Base-by-base conservation (phyloP, 345 rosid genomes). In the Triadica sebifera region DNA sequence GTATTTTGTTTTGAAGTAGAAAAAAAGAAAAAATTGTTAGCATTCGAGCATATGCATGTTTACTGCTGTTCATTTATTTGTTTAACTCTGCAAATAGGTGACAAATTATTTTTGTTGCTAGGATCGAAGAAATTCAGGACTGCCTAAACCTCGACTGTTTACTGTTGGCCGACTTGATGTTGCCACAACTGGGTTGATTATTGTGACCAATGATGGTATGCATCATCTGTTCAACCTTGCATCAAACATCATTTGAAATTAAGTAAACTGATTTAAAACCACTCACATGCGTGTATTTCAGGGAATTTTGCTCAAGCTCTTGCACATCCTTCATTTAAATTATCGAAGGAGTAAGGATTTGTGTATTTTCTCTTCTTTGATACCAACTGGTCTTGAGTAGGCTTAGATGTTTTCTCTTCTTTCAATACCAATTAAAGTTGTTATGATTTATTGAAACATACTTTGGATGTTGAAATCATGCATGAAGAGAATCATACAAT, bases 131-230 rank as follows among this genome's bases (percentile, higher is more conserved):
- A 88, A 89, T 80, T 87, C 93, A 0, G 97, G 92, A 72, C 67
- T 82, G 78, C 91, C 96, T 49, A 85, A 82, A 78, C 99, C 99
- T 38, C 91, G 98, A 19, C 85, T 95, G 53, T 95, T 95, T 65
- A 95, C 98, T 9, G 98, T 95, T 76, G 98, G 99, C 51, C 94
- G 99, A 78, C 98, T 95, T 57, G 97, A 95, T 67, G 99, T 95
- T 79, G 99, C 98, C 76, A 91, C 97, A 8, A 84, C 90, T 47
- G 99, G 99, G 43, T 87, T 93, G 63, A 83, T 93, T 63, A 83
- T 95, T 62, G 94, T 89, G 72, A 95, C 99, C 60, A 95, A 91
- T 81, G 97, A 93, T 80, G 99, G 99, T 93, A 76, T 45, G 74
- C 3, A 25, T 6, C 8, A 25, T 67, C 11, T 24, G 5, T 46